Evolutionary conservation across 345 rosid genomes (phyloP), one percentile per base, ranked within the genome.

Genomic region (Reutealis trisperma): DNA sequence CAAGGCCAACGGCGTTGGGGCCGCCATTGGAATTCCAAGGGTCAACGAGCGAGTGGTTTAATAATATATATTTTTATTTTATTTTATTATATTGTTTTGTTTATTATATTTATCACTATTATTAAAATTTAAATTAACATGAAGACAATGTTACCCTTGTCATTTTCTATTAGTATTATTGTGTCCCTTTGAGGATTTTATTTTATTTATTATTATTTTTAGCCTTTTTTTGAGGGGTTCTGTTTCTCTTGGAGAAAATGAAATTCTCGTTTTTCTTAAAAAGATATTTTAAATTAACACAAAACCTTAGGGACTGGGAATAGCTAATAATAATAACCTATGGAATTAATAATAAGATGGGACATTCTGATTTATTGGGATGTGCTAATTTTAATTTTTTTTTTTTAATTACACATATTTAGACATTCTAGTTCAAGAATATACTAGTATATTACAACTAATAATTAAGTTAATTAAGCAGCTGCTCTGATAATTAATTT

Each of bases 1-100:
- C 94, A 85, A 85, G 85, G 79, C 92, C 99, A 89, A 79, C 93
- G 98, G 88, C 99, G 98, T 86, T 88, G 97, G 99, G 98, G 92
- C 98, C 96, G 97, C 94, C 90, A 90, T 87, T 90, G 96, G 93
- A 87, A 83, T 84, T 88, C 80, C 61, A 85, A 89, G 92, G 94
- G 98, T 95, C 99, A 95, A 95, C 98, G 89, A 79, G 74, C 77
- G 83, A 76, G 69, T 73, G 63, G 71, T 57, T 42, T 49, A 47
- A 8, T 34, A 37, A 37, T 78, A 34, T 72, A 63, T 72, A 64
- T 21, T 41, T 41, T 42, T 1, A 32, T 52, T 63, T 64, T 24
- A 44, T 34, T 63, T 74, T 70, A 73, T 44, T 16, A 41, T 71
- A 59, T 57, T 19, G 55, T 77, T n/a, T 4, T 30, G 30, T 63